phyloP scores from a whole-genome alignment of 495 filamentous ascomycete species.

The Rostrohypoxylon terebratum region DNA sequence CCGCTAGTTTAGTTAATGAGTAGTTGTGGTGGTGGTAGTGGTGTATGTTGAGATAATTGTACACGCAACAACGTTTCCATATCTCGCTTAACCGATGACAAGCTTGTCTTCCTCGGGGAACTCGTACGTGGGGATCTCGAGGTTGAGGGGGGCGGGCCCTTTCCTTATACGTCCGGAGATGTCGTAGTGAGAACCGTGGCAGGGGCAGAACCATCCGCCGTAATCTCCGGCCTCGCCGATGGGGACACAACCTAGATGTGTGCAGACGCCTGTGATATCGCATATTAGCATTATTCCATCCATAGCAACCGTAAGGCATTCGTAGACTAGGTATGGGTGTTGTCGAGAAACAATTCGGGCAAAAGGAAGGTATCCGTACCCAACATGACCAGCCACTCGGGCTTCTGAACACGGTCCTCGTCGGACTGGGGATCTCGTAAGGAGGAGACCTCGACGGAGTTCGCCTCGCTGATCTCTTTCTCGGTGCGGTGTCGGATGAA shows the following conservation, averaged over 20 bases:
- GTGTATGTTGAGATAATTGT: slow-evolving; percentile 42
- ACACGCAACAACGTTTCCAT: slow-evolving; percentile 18
- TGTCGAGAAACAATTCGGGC: background rate
- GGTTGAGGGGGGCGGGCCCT: slow-evolving; percentile 95
- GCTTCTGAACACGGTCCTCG: slow-evolving; percentile 92
- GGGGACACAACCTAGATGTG: slow-evolving; percentile 97
- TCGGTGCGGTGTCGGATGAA: slow-evolving; percentile 99
- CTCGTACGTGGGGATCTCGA: slow-evolving; percentile 92
- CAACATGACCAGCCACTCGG: slow-evolving; percentile 99
- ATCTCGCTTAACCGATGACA: slow-evolving; percentile 75
- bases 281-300: slow-evolving; percentile 27
- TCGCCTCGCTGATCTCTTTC: slow-evolving; percentile 87
- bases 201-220: slow-evolving; percentile 99
- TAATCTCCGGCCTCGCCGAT: slow-evolving; percentile 98
- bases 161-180: slow-evolving; percentile 96
- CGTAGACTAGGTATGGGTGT: no score
- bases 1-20: slow-evolving; percentile 46
- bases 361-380: slow-evolving; percentile 66
- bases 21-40: background rate
- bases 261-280: slow-evolving; percentile 82
- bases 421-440: slow-evolving; percentile 94
- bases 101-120: slow-evolving; percentile 84
- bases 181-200: slow-evolving; percentile 99
- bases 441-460: slow-evolving; percentile 76
- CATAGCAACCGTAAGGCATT: background rate